phyloP scores from a whole-genome alignment of 1,284 basidiomycete species.

The Austroboletus novae-zelandiae region DNA sequence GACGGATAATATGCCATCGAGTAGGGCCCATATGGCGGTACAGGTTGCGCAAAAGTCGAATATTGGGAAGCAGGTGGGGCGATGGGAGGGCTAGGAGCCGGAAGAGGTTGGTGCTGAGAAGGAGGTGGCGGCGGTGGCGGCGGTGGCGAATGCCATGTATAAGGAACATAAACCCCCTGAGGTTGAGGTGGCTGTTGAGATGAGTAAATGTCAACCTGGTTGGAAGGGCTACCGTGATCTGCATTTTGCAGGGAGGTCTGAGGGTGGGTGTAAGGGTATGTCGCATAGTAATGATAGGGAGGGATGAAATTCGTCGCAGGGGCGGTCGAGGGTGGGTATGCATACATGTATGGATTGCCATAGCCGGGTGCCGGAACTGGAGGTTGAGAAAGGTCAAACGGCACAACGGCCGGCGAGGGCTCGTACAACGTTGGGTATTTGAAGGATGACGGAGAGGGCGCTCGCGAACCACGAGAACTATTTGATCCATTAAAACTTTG shows the following conservation, averaged over 20 bases:
- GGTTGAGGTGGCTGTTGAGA: constrained; percentile 34
- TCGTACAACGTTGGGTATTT: constrained; percentile 70
- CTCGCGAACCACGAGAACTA: constrained; percentile 65
- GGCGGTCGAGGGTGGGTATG: constrained; percentile 34
- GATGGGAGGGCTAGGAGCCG: constrained; percentile 31
- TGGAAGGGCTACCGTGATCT: constrained; percentile 35
- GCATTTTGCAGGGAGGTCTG: constrained; percentile 29
- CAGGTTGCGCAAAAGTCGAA: constrained; percentile 38
- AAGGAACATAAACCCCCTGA: constrained; percentile 37
- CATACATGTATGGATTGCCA: constrained; percentile 39
- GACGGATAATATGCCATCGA: constrained; percentile 49
- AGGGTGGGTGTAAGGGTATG: constrained; percentile 36
- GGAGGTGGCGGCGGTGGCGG: constrained; percentile 19
- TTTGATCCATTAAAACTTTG: constrained; percentile 52
- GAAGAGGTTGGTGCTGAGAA: constrained; percentile 35
- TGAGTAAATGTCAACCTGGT: constrained; percentile 33
- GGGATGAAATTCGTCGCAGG: constrained; percentile 34
- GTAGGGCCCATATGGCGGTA: constrained; percentile 41
- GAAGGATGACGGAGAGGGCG: constrained; percentile 67
- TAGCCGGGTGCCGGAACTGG: constrained; percentile 38
- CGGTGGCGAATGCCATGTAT: constrained; percentile 38
- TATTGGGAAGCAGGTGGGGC: constrained; percentile 35
- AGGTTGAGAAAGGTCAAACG: constrained; percentile 51
- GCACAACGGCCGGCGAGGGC: constrained; percentile 41
- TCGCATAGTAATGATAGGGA: constrained; percentile 38